Evolutionary conservation across 2,329 filamentous ascomycete species (phyloP).

Genomic region (Podosphaera fusca): DNA sequence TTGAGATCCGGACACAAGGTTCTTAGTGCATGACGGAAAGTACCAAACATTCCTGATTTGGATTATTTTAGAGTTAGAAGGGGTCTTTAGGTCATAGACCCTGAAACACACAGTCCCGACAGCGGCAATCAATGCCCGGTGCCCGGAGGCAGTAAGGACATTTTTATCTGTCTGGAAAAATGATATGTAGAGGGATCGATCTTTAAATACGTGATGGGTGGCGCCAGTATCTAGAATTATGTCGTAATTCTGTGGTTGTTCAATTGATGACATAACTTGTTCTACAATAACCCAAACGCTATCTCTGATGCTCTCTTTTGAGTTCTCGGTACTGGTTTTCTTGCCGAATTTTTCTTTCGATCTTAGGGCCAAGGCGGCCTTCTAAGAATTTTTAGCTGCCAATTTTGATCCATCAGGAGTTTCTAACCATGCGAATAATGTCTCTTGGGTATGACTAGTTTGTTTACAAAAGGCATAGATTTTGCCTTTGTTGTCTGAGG

Average conservation of each 20-base stretch:
- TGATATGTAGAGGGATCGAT: background rate
- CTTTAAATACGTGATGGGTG: background rate
- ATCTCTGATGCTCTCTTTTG: background rate
- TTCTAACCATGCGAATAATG: too few species aligned
- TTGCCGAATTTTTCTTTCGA: background rate
- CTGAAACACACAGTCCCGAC: background rate
- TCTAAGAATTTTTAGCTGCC: too few species aligned
- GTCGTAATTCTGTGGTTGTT: background rate
- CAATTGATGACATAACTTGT: background rate
- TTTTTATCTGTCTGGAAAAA: background rate
- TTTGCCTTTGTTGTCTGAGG: too few species aligned
- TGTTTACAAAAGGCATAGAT: too few species aligned
- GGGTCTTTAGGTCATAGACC: background rate
- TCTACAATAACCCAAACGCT: background rate
- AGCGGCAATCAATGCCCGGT: background rate
- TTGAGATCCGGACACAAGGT: background rate
- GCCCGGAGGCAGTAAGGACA: background rate
- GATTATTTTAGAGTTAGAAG: background rate
- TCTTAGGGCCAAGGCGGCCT: too few species aligned
- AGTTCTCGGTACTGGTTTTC: background rate
- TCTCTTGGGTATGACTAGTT: too few species aligned
- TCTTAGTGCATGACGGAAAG: background rate
- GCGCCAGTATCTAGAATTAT: background rate
- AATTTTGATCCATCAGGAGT: too few species aligned
- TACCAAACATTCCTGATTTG: background rate